Evolutionary conservation across 2,329 filamentous ascomycete genomes (phyloP).

Genomic region (Lojkania enalia): DNA sequence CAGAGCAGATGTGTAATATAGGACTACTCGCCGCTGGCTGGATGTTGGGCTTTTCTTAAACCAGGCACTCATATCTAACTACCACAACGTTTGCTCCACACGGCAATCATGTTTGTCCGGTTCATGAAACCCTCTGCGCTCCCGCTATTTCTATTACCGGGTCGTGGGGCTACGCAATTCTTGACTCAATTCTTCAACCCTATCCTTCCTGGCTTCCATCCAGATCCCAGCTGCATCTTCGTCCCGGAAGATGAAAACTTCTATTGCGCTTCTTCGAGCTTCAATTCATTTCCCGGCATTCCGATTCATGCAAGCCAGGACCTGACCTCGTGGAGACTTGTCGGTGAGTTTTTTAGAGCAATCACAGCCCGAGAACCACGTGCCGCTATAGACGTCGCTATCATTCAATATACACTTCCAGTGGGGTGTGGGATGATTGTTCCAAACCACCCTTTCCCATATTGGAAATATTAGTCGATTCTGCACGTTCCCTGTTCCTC

Average conservation of each 20-base stretch:
- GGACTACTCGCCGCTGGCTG: background rate
- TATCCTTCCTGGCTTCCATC: slow-evolving; percentile 55
- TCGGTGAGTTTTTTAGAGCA: slow-evolving; percentile 37
- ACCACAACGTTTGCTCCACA: background rate
- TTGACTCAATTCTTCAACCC: slow-evolving; percentile 44
- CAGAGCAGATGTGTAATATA: slow-evolving; percentile 16
- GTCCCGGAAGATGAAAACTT: slow-evolving; percentile 51
- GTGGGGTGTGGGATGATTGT: background rate
- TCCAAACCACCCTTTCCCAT: background rate
- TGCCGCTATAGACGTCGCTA: slow-evolving; percentile 8
- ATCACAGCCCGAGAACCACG: no score
- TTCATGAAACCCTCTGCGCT: slow-evolving; percentile 1
- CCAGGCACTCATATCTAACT: background rate
- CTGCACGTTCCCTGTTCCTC: slow-evolving; percentile 1
- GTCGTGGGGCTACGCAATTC: slow-evolving; percentile 7
- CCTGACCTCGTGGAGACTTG: slow-evolving; percentile 55
- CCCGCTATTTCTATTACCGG: slow-evolving; percentile 7
- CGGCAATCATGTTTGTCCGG: slow-evolving; percentile 17
- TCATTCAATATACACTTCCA: background rate
- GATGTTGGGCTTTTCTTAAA: background rate
- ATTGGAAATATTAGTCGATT: slow-evolving; percentile 2
- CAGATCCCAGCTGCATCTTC: slow-evolving; percentile 54
- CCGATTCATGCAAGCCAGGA: slow-evolving; percentile 59
- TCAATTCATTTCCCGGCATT: slow-evolving; percentile 57
- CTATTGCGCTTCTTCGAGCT: slow-evolving; percentile 58